These are phyloP conservation scores for Haberlea rhodopensis DNA, from an alignment of 257 asterid species.

Conservation along the genomic window DNA sequence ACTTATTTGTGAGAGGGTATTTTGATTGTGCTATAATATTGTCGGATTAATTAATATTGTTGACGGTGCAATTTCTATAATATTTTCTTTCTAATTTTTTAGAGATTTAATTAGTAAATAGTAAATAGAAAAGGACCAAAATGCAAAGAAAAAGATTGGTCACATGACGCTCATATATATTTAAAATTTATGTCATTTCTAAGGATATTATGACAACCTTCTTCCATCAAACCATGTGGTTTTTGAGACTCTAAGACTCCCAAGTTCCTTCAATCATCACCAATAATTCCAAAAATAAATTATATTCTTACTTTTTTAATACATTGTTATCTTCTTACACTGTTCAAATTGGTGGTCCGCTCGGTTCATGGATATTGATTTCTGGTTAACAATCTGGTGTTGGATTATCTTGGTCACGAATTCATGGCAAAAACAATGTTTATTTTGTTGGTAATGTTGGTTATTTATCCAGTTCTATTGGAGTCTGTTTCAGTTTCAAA, in stretches of 20 bases:
- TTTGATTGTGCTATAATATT: too few species aligned
- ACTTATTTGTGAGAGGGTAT: too few species aligned
- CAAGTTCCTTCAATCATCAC: not conserved
- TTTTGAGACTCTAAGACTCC: constrained; percentile 35
- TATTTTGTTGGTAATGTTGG: constrained; percentile 33
- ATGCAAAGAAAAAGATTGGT: too few species aligned
- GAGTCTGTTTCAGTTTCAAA: constrained; percentile 26
- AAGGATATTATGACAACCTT: constrained; percentile 28
- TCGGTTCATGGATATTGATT: constrained; percentile 85
- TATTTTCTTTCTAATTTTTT: too few species aligned
- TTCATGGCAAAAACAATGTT: constrained; percentile 60
- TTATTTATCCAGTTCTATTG: constrained; percentile 21
- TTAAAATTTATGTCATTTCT: too few species aligned
- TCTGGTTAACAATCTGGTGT: constrained; percentile 57
- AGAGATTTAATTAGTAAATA: too few species aligned
- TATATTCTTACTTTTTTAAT: constrained; percentile 3
- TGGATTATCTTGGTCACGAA: constrained; percentile 48
- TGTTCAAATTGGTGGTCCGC: constrained; percentile 45
- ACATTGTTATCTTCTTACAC: constrained; percentile 16
- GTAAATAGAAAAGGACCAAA: too few species aligned
- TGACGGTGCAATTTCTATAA: too few species aligned
- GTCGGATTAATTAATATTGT: too few species aligned
- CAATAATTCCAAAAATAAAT: constrained; percentile 10
- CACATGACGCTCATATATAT: too few species aligned
- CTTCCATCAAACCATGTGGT: constrained; percentile 31